These are phyloP conservation scores for Malus orientalis DNA, from an alignment of 306 rosid genomes.

Conservation along the genomic window DNA sequence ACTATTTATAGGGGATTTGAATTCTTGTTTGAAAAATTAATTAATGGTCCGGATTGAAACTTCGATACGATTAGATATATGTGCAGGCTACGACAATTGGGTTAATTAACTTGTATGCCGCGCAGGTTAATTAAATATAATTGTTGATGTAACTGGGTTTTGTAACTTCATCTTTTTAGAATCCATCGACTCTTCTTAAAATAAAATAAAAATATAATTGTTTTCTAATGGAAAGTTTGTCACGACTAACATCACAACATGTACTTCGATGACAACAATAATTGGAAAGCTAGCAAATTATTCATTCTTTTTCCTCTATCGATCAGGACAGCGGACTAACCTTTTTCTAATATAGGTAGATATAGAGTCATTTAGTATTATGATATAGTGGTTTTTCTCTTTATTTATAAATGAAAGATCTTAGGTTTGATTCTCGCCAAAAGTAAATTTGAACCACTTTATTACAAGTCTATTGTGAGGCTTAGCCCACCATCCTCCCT, in stretches of 20 bases:
- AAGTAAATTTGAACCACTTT: too few species aligned
- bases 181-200: too few species aligned
- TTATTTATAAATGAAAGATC: too few species aligned
- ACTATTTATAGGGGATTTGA: not conserved
- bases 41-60: not conserved
- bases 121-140: not conserved
- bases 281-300: not conserved
- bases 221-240: not conserved
- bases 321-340: not conserved
- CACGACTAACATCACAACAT: not conserved
- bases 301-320: too few species aligned
- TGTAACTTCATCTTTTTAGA: too few species aligned
- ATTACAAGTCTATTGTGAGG: too few species aligned
- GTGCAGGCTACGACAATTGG: not conserved
- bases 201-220: not conserved
- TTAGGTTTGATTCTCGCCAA: too few species aligned
- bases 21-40: not conserved
- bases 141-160: not conserved
- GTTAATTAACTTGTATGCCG: not conserved
- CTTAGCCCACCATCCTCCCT: too few species aligned
- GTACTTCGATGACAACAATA: not conserved
- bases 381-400: too few species aligned
- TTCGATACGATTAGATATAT: not conserved
- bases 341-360: not conserved
- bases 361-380: too few species aligned